These are phyloP conservation scores for Vachellia pachyceras DNA, from an alignment of 306 rosid genomes.

Conservation along the genomic window DNA sequence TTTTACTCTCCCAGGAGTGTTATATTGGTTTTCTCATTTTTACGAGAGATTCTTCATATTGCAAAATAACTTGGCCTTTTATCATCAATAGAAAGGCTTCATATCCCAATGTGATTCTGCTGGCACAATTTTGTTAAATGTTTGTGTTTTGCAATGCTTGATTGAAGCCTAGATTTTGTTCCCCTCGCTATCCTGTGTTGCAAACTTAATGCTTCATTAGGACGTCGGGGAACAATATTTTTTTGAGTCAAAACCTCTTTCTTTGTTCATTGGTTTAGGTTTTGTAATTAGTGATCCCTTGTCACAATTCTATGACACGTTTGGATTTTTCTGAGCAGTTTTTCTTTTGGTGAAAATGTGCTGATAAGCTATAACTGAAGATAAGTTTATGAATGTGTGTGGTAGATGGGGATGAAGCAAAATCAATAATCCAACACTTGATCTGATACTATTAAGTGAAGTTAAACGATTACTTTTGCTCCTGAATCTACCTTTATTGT, in stretches of 20 bases:
- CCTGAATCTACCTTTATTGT: constrained; percentile 42
- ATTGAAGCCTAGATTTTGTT: constrained; percentile 59
- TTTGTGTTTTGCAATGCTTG: constrained; percentile 31
- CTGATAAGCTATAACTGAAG: neutral
- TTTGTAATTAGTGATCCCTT: neutral
- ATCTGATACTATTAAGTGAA: constrained; percentile 46
- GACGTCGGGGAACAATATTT: constrained; percentile 82
- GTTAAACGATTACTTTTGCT: constrained; percentile 10
- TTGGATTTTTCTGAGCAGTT: neutral
- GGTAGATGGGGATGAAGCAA: constrained; percentile 49
- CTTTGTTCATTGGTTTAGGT: neutral
- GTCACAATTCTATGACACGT: neutral
- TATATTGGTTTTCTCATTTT: neutral
- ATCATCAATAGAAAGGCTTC: constrained; percentile 37
- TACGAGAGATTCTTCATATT: neutral
- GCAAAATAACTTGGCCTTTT: neutral
- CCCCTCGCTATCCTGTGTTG: constrained; percentile 79
- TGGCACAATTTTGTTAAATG: neutral
- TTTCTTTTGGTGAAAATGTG: too few relatives aligned
- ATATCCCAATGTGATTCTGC: constrained; percentile 3
- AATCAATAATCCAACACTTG: constrained; percentile 57
- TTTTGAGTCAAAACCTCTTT: neutral
- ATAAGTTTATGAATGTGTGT: neutral
- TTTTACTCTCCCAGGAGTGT: neutral
- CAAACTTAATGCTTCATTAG: constrained; percentile 46